Evolutionary conservation across 1,284 basidiomycete species (phyloP), one percentile per base, ranked within the genome.

Genomic region (Malassezia restricta): DNA sequence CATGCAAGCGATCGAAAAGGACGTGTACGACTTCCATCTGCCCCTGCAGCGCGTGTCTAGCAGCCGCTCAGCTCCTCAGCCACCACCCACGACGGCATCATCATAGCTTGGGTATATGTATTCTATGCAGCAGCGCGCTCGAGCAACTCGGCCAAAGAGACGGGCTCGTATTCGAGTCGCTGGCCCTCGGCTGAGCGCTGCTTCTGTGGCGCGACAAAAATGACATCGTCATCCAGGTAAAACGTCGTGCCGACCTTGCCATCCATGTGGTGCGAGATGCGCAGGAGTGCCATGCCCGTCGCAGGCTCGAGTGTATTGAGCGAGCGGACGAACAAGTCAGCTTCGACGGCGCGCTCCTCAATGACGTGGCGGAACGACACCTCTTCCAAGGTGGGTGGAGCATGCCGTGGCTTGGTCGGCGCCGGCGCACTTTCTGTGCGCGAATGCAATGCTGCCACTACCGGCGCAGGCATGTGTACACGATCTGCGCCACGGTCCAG

Each of bases 261-360:
- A 73, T 86, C 86, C 12, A 82, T 80, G 29, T 78, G 81, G 47
- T 76, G 76, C 50, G 86, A 86, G 7, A 96, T 82, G 43, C 84
- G 81, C 77, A 85, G 91, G 39, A 96, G 57, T 2, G 55, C 85
- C 80, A 90, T 85, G 43, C 90, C 82, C 8, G 86, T 87, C 40
- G 76, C 77, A 59, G 84, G 82, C 59, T 95, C 85, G 11, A 82
- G 84, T 47, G 81, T 80, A 3, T 88, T 87, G 3, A 84, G 82
- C 2, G 89, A 86, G 41, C 95, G 78, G 71, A 98, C 85, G 49
- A 98, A 74, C 59, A 98, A 75, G 74, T 98, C 90, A 70, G 86
- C 82, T 20, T 81, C 75, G 1, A 86, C 82, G 3, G 85, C 84
- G 62, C 79, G 83, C 30, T 95, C 90, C 71, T 95, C 89, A 40